Conservation (phyloP, 139 green algal species). For the Raphidocelis subcapitata region DNA sequence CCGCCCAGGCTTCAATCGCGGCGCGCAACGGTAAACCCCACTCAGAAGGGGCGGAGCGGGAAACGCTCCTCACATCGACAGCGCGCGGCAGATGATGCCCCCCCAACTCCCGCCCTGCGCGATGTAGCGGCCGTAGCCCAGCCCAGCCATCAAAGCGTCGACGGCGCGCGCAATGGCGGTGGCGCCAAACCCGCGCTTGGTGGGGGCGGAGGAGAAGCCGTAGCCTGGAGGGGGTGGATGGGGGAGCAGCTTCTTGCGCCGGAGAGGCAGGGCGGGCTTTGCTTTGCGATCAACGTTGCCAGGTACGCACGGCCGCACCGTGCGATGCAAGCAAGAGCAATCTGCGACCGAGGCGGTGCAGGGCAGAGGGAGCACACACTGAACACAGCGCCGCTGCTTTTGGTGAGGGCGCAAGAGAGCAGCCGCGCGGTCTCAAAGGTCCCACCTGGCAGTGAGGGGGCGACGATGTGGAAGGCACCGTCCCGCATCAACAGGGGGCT, state of each 20-base stretch:
- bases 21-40: too few species aligned
- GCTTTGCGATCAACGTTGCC: background rate
- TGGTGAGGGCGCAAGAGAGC: background rate
- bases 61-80: conserved; percentile 7
- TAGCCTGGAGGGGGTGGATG: conserved; percentile 1
- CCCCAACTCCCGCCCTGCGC: conserved; percentile 26
- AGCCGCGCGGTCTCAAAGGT: too few species aligned
- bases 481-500: background rate
- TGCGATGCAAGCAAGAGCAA: background rate
- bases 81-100: conserved; percentile 14
- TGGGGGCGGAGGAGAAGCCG: conserved; percentile 22
- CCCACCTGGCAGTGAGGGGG: conserved; percentile 23
- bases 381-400: background rate
- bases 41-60: background rate
- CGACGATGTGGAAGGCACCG: conserved; percentile 20
- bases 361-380: background rate
- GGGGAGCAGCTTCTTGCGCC: background rate
- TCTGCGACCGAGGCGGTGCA: background rate
- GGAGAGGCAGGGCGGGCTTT: background rate
- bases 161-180: conserved; percentile 11
- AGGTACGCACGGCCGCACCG: background rate
- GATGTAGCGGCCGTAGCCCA: conserved; percentile 19
- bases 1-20: too few species aligned
- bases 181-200: conserved; percentile 11
- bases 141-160: conserved; percentile 16